Conservation (phyloP, 2,329 filamentous ascomycete species). For the Sporothrix brasiliensis region DNA sequence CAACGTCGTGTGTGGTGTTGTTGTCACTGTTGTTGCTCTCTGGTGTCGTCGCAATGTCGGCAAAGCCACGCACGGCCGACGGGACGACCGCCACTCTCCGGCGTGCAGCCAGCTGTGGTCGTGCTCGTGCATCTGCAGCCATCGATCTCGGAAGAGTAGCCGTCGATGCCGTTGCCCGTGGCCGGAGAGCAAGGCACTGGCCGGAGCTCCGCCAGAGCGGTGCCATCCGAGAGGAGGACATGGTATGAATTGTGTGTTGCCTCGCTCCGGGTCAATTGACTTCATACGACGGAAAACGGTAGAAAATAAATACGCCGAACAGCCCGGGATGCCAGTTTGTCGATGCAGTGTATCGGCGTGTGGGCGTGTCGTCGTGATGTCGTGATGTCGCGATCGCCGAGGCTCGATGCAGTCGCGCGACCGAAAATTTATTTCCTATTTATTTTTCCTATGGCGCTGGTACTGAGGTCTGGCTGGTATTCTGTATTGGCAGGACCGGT, state of each 20-base stretch:
- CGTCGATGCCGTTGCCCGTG: slow-evolving; percentile 41
- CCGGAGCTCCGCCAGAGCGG: slow-evolving; percentile 48
- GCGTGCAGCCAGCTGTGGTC: neutral
- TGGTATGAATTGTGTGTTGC: slow-evolving; percentile 39
- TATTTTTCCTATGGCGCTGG: slow-evolving; percentile 28
- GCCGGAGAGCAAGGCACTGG: slow-evolving; percentile 48
- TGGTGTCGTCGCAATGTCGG: slow-evolving; percentile 37
- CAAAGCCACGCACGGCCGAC: slow-evolving; percentile 38
- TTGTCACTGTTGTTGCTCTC: neutral
- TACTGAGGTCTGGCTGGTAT: neutral
- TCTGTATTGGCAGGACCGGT: neutral
- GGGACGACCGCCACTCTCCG: slow-evolving; percentile 30
- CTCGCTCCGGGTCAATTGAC: neutral
- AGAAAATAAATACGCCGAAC: neutral
- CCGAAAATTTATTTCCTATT: slow-evolving; percentile 30
- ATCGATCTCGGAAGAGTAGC: neutral
- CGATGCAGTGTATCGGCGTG: neutral
- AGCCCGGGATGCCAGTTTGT: neutral
- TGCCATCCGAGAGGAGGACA: slow-evolving; percentile 58
- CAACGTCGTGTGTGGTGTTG: neutral
- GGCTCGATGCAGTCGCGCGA: slow-evolving; percentile 30
- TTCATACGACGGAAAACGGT: neutral
- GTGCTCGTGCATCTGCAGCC: neutral
- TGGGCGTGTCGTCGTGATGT: neutral
- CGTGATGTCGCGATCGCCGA: slow-evolving; percentile 23